Evolutionary conservation across 2,329 filamentous ascomycete species (phyloP).

Genomic region (Madurella mycetomatis): DNA sequence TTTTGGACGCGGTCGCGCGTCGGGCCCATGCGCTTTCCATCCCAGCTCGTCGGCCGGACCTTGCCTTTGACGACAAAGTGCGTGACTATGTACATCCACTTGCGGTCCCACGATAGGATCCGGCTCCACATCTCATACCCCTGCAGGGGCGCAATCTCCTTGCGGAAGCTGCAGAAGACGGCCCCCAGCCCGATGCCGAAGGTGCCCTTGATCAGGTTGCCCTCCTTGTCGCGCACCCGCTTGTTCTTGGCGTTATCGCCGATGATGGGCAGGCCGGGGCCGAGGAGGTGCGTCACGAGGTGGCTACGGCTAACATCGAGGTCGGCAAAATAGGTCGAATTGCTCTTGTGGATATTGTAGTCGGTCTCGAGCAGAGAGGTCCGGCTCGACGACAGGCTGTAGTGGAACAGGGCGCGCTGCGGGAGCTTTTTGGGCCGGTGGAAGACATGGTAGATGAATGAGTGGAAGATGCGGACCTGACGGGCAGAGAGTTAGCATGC

Average conservation of each 20-base stretch:
- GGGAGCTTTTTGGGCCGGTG: slow-evolving; percentile 25
- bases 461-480: slow-evolving; percentile 33
- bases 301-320: slow-evolving; percentile 80
- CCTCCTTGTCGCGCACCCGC: slow-evolving; percentile 49
- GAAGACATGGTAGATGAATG: slow-evolving; percentile 32
- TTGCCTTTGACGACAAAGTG: slow-evolving; percentile 65
- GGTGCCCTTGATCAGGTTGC: slow-evolving; percentile 46
- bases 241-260: slow-evolving; percentile 45
- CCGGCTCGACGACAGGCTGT: slow-evolving; percentile 29
- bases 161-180: slow-evolving; percentile 68
- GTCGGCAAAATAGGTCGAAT: slow-evolving; percentile 77
- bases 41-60: slow-evolving; percentile 52
- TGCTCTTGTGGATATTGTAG: slow-evolving; percentile 40
- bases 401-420: slow-evolving; percentile 35
- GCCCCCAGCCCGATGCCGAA: slow-evolving; percentile 66
- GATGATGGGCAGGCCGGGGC: slow-evolving; percentile 51
- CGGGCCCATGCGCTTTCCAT: slow-evolving; percentile 41
- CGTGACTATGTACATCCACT: slow-evolving; percentile 74
- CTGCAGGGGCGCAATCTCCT: slow-evolving; percentile 66
- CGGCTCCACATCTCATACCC: slow-evolving; percentile 70
- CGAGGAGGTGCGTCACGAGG: slow-evolving; percentile 65
- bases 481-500: not conserved
- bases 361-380: slow-evolving; percentile 35
- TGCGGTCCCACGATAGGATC: slow-evolving; percentile 70
- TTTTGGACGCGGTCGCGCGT: slow-evolving; percentile 13